Conservation (phyloP, 768 basidiomycete species). For the Auricularia sp. region DNA sequence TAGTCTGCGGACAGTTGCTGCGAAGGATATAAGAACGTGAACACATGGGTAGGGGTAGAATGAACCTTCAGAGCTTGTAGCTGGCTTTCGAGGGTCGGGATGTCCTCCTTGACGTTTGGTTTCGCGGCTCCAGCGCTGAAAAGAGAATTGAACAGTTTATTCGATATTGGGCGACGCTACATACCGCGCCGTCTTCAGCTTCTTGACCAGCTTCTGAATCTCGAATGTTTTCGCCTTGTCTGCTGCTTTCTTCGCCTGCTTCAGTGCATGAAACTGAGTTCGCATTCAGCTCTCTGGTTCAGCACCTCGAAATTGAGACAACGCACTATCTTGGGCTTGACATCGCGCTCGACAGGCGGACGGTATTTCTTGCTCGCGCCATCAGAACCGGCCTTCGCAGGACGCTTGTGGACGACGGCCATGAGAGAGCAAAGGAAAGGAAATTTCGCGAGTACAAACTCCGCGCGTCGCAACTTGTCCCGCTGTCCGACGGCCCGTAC, state of each 20-base stretch:
- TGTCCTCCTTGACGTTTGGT: slow-evolving; percentile 28
- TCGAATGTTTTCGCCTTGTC: slow-evolving; percentile 79
- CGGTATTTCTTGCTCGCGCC: too few species aligned
- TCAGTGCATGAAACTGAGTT: slow-evolving; percentile 60
- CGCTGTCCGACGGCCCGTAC: too few species aligned
- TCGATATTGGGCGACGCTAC: neutral
- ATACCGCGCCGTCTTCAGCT: slow-evolving; percentile 36
- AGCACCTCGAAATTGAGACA: too few species aligned
- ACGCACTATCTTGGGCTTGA: too few species aligned
- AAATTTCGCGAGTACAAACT: too few species aligned
- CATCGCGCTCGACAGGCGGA: too few species aligned
- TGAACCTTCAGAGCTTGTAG: slow-evolving; percentile 56
- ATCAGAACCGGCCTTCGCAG: too few species aligned
- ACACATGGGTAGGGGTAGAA: neutral
- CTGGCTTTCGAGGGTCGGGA: slow-evolving; percentile 47
- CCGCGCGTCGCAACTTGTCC: too few species aligned
- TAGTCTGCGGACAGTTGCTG: slow-evolving; percentile 51
- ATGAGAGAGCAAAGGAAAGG: too few species aligned
- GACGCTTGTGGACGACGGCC: too few species aligned
- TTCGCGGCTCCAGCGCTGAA: slow-evolving; percentile 2
- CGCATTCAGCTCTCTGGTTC: neutral
- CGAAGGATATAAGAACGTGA: neutral
- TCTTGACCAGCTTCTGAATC: slow-evolving; percentile 73
- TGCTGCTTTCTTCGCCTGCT: slow-evolving; percentile 60
- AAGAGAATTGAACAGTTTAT: neutral